These are phyloP conservation scores for Dactylellina sp. DNA, from an alignment of 2,329 filamentous ascomycete species.

Conservation along the genomic window DNA sequence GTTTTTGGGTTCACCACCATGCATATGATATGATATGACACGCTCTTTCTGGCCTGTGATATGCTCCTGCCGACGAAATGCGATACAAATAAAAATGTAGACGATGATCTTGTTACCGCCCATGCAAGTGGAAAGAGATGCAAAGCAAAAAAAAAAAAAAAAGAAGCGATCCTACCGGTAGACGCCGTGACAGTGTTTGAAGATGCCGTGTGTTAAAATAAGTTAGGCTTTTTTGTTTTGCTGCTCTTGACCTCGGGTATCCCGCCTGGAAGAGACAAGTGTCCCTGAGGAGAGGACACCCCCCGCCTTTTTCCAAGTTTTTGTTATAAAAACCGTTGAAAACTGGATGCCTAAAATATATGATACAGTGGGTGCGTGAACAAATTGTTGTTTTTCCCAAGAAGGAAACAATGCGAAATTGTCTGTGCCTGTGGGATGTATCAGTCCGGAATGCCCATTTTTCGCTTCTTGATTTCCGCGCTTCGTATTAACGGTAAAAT, in stretches of 20 bases:
- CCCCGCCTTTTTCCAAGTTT: constrained; percentile 45
- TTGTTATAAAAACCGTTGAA: constrained; percentile 35
- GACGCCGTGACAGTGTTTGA: constrained; percentile 45
- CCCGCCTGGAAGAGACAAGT: constrained; percentile 34
- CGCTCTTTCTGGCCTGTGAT: constrained; percentile 32
- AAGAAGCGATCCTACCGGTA: constrained; percentile 41
- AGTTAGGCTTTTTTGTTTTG: no score
- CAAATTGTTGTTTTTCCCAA: constrained; percentile 21
- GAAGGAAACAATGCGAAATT: constrained; percentile 27
- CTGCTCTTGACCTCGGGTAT: constrained; percentile 31
- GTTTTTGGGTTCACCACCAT: constrained; percentile 20
- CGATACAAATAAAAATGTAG: background rate
- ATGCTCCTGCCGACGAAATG: constrained; percentile 35
- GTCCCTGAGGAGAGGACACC: constrained; percentile 28
- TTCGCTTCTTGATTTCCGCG: background rate
- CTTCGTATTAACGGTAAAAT: constrained; percentile 25
- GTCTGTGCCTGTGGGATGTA: constrained; percentile 35
- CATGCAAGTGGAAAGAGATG: constrained; percentile 16
- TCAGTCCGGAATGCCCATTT: constrained; percentile 28
- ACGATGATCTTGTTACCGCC: constrained; percentile 21
- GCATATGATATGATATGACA: constrained; percentile 30
- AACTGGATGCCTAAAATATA: constrained; percentile 53
- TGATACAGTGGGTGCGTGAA: constrained; percentile 38
- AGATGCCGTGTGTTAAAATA: constrained; percentile 17
- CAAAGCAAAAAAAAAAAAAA: constrained; percentile 18